Base-by-base conservation (phyloP, 164 flowering plant species). In the Umbellularia californica region DNA sequence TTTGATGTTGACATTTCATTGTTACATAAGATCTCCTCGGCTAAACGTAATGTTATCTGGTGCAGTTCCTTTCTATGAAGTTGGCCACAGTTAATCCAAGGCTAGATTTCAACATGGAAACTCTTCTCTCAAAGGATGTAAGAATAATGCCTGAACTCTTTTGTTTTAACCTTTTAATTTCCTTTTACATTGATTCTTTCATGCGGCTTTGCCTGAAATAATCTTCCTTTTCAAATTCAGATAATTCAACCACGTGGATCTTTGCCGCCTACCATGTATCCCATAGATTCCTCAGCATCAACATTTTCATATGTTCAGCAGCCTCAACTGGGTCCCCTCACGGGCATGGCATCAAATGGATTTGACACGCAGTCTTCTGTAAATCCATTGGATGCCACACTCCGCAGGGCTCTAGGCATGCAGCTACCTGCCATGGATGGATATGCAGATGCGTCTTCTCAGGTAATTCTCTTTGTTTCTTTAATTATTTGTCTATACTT, bases 31-130 rank as follows among this genome's bases (percentile, higher is more conserved):
- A 69, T n/a, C n/a, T 41, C 22, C 14, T 7, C 19, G 25, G 25
- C 71, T 69, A 51, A 69, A 47, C 11, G 19, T 10, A 9, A 4
- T 20, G 69, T 13, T 66, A 27, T 66, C 50, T 28, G 20, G 15
- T 84, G 74, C 87, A 92, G 97, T 89, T 92, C 79, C 88, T 92
- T 5, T 92, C 97, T 19, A 92, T 92, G 97, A 92, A 90, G 74
- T 82, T 92, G 71, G 82, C 97, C 28, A 81, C 92, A 74, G 92
- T 92, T 69, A 87, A 90, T 79, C 89, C 93, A 7, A 81, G 90
- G 52, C 81, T 84, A 77, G 91, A 92, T 50, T 77, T 88, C 69
- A 87, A 84, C 74, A 74, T 85, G 83, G 90, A 92, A 17, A 77
- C 81, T 70, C 83, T 89, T 52, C 80, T 85, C 75, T 81, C 89